Base-by-base conservation (phyloP, 495 filamentous ascomycete genomes). In the Cairneyella variabilis region DNA sequence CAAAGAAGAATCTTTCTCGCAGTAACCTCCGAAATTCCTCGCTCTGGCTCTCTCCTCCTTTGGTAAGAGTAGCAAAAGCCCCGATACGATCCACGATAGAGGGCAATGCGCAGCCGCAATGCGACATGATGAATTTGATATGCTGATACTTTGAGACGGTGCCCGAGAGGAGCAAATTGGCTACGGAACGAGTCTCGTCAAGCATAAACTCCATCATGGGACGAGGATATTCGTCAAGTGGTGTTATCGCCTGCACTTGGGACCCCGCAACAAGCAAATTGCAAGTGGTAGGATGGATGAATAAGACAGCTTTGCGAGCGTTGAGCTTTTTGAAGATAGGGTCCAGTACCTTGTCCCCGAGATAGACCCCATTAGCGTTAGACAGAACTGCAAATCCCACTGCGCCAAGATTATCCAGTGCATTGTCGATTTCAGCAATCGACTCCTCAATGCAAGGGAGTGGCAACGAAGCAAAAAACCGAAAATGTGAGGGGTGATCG, bases 271-370 rank as follows among this genome's bases (percentile, higher is more conserved):
- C 30, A 14, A 14, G 7, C 30, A 34, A 8, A 39, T 50, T 16
- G 48, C 48, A 3, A 1, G 60, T 71, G 3, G 76, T 81, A 0
- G 79, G 80, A 52, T 83, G 80, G 16, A 82, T 70, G 58, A 83
- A 81, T 0, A 74, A 62, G 0, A 66, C 68, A 0, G 72, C 61
- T 2, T 67, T 65, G 2, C 64, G 58, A 4, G 58, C 37, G 26
- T 68, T 65, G 4, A 77, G 54, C 32, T 65, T 64, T 0, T 65
- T 59, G n/a, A 69, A 76, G 8, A 82, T 55, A 0, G 66, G 66
- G 16, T 65, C 66, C 37, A 82, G 66, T 2, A 38, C 18, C 1
- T 60, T 16, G 48, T 77, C 70, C 11, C 80, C 78, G 5, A 78
- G 68, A 52, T 82, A 83, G 9, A 69, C 54, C 4, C 77, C 77